phyloP scores from a whole-genome alignment of 352 stramenopile genomes.

The Globisporangium cederbergense region DNA sequence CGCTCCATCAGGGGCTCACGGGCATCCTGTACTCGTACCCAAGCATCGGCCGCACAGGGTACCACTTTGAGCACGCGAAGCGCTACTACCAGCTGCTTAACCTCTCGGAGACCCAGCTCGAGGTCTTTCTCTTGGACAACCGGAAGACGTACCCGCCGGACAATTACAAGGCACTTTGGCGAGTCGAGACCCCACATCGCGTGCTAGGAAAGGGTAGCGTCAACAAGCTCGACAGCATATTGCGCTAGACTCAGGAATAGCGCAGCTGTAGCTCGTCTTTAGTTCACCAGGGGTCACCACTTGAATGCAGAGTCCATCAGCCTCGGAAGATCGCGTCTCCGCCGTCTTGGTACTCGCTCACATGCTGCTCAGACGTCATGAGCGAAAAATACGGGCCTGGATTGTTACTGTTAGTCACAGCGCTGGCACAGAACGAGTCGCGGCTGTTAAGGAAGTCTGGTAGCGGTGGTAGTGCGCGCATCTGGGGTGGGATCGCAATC shows the following conservation, averaged over 20 bases:
- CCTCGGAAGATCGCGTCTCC: conserved; percentile 42
- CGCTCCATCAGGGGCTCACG: conserved; percentile 72
- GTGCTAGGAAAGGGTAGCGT: conserved; percentile 69
- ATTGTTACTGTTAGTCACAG: conserved; percentile 20
- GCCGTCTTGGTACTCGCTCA: conserved; percentile 36
- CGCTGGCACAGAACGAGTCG: conserved; percentile 51
- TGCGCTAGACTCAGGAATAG: conserved; percentile 35
- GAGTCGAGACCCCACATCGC: conserved; percentile 69
- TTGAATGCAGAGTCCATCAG: conserved; percentile 18
- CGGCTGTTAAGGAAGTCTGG: conserved; percentile 64
- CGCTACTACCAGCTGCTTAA: conserved; percentile 73
- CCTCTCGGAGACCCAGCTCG: conserved; percentile 70
- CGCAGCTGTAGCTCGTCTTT: background rate
- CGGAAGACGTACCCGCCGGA: conserved; percentile 54
- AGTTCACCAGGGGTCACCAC: background rate
- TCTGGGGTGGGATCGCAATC: conserved; percentile 41
- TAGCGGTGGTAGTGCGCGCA: conserved; percentile 46
- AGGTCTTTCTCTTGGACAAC: conserved; percentile 77
- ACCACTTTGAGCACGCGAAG: conserved; percentile 76
- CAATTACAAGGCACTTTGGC: conserved; percentile 71
- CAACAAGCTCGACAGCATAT: conserved; percentile 81
- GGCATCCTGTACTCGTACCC: conserved; percentile 74
- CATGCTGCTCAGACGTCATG: conserved; percentile 45
- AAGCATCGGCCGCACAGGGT: conserved; percentile 38
- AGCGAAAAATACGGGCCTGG: conserved; percentile 42